These are phyloP conservation scores for Choanephora cucurbitarum DNA, from an alignment of 371 early-diverging fungal species.

Conservation along the genomic window DNA sequence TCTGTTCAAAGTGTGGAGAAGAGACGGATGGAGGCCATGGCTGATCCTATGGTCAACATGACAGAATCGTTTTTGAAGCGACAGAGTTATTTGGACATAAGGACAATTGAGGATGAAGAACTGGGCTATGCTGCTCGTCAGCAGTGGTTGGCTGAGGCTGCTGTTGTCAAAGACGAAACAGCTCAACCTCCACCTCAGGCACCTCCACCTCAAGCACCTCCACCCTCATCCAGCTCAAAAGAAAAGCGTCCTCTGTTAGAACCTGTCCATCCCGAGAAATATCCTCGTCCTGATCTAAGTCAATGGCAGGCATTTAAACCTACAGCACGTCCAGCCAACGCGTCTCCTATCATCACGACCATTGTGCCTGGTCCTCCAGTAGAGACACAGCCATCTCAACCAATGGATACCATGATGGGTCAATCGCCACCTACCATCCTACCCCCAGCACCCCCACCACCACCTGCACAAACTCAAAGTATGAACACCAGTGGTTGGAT, in stretches of 20 bases:
- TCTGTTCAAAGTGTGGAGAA: conserved; percentile 77
- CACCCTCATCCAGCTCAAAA: conserved; percentile 17
- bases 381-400: conserved; percentile 8
- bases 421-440: too few species aligned
- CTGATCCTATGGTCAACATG: conserved; percentile 24
- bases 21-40: conserved; percentile 72
- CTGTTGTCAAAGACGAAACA: not conserved
- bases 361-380: conserved; percentile 1
- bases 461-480: conserved; percentile 15
- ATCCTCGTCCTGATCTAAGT: conserved; percentile 78
- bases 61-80: conserved; percentile 62
- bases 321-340: conserved; percentile 37
- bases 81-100: conserved; percentile 68
- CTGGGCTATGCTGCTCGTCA: conserved; percentile 35
- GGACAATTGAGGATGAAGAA: conserved; percentile 57
- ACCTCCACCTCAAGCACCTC: conserved; percentile 4
- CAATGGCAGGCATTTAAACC: conserved; percentile 75
- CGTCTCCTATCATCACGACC: not conserved
- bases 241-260: conserved; percentile 60
- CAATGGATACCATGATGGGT: too few species aligned
- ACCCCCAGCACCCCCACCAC: too few species aligned
- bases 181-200: conserved; percentile 2
- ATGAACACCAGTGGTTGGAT: not conserved
- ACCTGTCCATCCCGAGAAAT: conserved; percentile 72
- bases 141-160: not conserved